Evolutionary conservation across 257 asterid species (phyloP).

Genomic region (Ilex aquifolium): DNA sequence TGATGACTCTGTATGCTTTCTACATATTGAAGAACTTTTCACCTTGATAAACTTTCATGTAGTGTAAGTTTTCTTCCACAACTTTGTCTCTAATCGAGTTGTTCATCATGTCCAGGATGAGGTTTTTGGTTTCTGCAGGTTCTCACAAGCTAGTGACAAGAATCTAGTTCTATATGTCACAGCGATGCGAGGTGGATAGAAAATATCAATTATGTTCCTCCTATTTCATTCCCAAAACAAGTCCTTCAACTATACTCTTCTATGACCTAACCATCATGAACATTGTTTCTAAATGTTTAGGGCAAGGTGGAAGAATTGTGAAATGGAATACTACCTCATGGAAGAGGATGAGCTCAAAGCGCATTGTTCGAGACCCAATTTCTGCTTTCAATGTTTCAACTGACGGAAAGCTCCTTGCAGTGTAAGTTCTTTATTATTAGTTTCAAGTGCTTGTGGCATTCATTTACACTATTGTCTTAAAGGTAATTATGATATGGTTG

Average conservation of each 20-base stretch:
- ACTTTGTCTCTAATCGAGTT: slow-evolving; percentile 10
- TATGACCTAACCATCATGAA: slow-evolving; percentile 3
- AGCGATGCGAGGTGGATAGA: slow-evolving; percentile 53
- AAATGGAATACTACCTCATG: slow-evolving; percentile 69
- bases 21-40: not conserved
- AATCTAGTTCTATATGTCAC: slow-evolving; percentile 62
- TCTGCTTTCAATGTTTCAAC: slow-evolving; percentile 83
- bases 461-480: not conserved
- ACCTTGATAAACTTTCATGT: not conserved
- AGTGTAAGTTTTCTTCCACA: not conserved
- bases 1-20: not conserved
- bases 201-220: slow-evolving; percentile 1
- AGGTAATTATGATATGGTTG: not conserved
- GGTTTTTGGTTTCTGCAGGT: slow-evolving; percentile 65
- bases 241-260: not conserved
- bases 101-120: slow-evolving; percentile 53
- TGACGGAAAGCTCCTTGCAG: slow-evolving; percentile 76
- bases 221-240: not conserved
- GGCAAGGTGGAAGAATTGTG: slow-evolving; percentile 55
- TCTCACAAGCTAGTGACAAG: slow-evolving; percentile 49
- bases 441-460: not conserved
- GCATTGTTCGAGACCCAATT: slow-evolving; percentile 53
- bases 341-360: slow-evolving; percentile 62
- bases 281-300: slow-evolving; percentile 22
- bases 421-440: slow-evolving; percentile 38